Conservation (phyloP, 352 stramenopile species). For the Globisporangium irregulare region DNA sequence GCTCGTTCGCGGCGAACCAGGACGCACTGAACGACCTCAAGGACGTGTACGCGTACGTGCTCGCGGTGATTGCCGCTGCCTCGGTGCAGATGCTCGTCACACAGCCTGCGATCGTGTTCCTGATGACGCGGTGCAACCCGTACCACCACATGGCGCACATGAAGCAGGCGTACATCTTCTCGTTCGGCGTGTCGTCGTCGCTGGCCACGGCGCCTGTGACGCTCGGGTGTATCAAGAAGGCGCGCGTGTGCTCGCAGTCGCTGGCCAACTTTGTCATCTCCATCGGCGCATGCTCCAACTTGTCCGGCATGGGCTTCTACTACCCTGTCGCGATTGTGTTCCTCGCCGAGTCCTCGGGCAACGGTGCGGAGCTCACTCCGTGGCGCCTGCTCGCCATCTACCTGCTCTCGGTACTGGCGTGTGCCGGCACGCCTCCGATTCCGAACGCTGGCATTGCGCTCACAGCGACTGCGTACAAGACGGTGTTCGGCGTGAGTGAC, state of each 20-base stretch:
- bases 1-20: conserved; percentile 57
- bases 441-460: conserved; percentile 45
- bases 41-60: conserved; percentile 53
- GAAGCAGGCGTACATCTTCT: conserved; percentile 60
- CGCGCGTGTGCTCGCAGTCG: conserved; percentile 60
- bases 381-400: conserved; percentile 47
- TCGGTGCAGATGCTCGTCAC: conserved; percentile 40
- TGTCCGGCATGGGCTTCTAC: conserved; percentile 57
- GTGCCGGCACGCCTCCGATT: conserved; percentile 49
- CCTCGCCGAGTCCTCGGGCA: conserved; percentile 57
- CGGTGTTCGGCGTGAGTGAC: conserved; percentile 43
- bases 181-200: conserved; percentile 67
- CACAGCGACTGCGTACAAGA: conserved; percentile 66
- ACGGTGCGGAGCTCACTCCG: conserved; percentile 44
- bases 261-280: conserved; percentile 74
- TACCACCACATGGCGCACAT: conserved; percentile 69
- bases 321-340: conserved; percentile 61
- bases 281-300: conserved; percentile 60
- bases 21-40: conserved; percentile 30
- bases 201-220: conserved; percentile 38
- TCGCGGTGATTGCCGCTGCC: conserved; percentile 32
- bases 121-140: conserved; percentile 61
- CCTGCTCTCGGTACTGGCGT: conserved; percentile 53
- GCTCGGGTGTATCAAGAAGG: conserved; percentile 58
- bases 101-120: conserved; percentile 60